A percentile compares a stretch with the other conserved stretches of the same genome.
phyloP scores from a whole-genome alignment of 768 basidiomycete species.

The Pseudohyphozyma bogoriensis region DNA sequence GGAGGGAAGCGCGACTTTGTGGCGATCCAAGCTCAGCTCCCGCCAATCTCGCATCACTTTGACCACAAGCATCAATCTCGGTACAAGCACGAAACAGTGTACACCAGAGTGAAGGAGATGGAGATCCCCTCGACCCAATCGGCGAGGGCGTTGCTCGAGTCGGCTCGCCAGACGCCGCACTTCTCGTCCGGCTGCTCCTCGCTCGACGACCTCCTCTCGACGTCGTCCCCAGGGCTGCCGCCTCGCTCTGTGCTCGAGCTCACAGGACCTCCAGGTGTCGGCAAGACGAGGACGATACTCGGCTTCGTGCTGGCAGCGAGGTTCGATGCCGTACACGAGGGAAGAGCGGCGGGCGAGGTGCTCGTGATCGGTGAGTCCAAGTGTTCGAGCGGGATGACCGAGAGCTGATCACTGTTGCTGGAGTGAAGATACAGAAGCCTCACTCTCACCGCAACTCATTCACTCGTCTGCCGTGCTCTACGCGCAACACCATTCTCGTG shows the following conservation, averaged over 20 bases:
- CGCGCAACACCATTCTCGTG: background rate
- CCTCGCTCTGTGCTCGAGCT: background rate
- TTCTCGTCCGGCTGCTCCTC: background rate
- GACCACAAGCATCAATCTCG: too few species aligned
- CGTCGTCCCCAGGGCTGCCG: background rate
- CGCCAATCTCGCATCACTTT: too few species aligned
- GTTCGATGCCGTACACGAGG: background rate
- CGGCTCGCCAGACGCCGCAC: background rate
- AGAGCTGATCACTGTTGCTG: background rate
- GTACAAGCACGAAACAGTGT: too few species aligned
- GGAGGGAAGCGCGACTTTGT: background rate
- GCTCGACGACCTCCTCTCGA: background rate
- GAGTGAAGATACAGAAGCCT: background rate
- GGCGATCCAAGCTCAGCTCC: too few species aligned
- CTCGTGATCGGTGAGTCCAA: constrained; percentile 1
- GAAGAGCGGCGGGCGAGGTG: background rate
- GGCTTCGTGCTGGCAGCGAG: background rate
- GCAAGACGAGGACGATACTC: constrained; percentile 1
- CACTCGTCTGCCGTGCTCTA: background rate
- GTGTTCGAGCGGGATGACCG: background rate
- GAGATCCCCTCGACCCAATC: too few species aligned
- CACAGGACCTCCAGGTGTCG: background rate
- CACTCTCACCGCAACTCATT: background rate
- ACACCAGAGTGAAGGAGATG: too few species aligned
- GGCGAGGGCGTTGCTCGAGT: too few species aligned